Evolutionary conservation across 2,329 filamentous ascomycete genomes (phyloP), one percentile per base, ranked within the genome.

Genomic region (Penicillium sp.): DNA sequence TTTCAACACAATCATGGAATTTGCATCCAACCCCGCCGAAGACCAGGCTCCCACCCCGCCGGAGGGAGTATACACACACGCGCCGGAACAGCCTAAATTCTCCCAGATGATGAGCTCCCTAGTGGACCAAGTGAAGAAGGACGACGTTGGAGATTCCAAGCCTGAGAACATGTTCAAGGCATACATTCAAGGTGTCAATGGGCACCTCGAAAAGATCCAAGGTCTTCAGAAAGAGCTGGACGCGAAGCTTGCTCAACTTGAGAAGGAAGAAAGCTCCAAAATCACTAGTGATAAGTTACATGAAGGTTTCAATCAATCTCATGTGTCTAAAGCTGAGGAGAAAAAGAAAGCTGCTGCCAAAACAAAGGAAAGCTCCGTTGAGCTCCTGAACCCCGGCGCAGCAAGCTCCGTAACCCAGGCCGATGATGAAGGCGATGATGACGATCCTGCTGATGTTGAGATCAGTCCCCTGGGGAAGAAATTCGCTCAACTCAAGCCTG

Each of bases 61-160:
- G 1, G 85, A 84, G 57, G 90, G 88, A 39, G 86, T 96, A 25
- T 86, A 95, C 65, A 78, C 80, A 35, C 79, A 89, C 46, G 83
- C 86, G 60, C 81, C 87, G 67, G 83, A 84, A 64, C 82, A 88
- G 61, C 89, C 88, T 0, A 87, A 85, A 12, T 99, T 95, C 67
- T 93, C 89, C 33, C 89, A 95, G 76, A 99, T 99, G 93, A 91
- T 99, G 87, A 88, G 88, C n/a, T 83, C 86, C n/a, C 72, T 99
- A 62, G 80, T 97, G 16, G 93, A 99, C 64, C 88, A 95, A 71
- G 90, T 97, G 35, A 96, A 95, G 71, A 83, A 88, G 58, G 82
- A 87, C 42, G 82, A 87, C 42, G 77, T 95, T 30, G 88, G 91
- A 48, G 87, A 90, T 65, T 65, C 69, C 16, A 87, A 87, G 70